These are phyloP conservation scores for Phytopythium aichiense DNA, from an alignment of 352 stramenopile genomes.

Conservation along the genomic window DNA sequence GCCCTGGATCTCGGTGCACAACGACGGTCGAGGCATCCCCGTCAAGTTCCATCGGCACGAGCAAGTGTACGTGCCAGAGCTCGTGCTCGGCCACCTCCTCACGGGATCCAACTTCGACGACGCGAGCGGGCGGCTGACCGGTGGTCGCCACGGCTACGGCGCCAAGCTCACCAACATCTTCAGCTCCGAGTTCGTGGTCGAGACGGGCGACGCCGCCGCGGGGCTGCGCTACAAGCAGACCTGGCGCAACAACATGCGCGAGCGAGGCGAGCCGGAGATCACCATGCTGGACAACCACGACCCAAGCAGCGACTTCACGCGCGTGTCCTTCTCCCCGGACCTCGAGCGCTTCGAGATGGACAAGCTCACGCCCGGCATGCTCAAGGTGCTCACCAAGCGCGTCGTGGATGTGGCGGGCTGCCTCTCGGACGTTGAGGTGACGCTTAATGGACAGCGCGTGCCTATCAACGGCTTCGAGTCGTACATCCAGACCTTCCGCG, in stretches of 20 bases:
- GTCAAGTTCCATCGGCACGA: slow-evolving; percentile 97
- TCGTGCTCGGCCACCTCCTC: slow-evolving; percentile 98
- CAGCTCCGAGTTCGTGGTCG: slow-evolving; percentile 97
- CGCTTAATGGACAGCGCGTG: slow-evolving; percentile 88
- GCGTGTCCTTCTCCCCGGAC: slow-evolving; percentile 98
- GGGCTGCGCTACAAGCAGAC: slow-evolving; percentile 88
- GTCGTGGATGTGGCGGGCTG: slow-evolving; percentile 98
- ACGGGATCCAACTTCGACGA: slow-evolving; percentile 99
- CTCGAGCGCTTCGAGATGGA: slow-evolving; percentile 95
- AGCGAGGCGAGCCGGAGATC: slow-evolving; percentile 82
- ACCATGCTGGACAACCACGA: slow-evolving; percentile 70
- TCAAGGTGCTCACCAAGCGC: slow-evolving; percentile 93
- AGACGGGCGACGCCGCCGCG: slow-evolving; percentile 92
- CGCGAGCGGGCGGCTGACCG: slow-evolving; percentile 95
- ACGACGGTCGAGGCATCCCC: slow-evolving; percentile 98
- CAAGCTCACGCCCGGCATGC: slow-evolving; percentile 91
- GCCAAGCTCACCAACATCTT: slow-evolving; percentile 99
- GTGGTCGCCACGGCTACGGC: slow-evolving; percentile 93
- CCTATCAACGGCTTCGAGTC: slow-evolving; percentile 95
- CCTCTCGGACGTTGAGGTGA: slow-evolving; percentile 90
- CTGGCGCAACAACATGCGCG: slow-evolving; percentile 97
- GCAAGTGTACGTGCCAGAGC: slow-evolving; percentile 95
- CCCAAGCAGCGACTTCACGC: slow-evolving; percentile 91
- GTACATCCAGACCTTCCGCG: slow-evolving; percentile 91
- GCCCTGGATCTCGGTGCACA: slow-evolving; percentile 95